Evolutionary conservation across 2,329 filamentous ascomycete genomes (phyloP), one percentile per base, ranked within the genome.

Genomic region (Penicillium sp.): DNA sequence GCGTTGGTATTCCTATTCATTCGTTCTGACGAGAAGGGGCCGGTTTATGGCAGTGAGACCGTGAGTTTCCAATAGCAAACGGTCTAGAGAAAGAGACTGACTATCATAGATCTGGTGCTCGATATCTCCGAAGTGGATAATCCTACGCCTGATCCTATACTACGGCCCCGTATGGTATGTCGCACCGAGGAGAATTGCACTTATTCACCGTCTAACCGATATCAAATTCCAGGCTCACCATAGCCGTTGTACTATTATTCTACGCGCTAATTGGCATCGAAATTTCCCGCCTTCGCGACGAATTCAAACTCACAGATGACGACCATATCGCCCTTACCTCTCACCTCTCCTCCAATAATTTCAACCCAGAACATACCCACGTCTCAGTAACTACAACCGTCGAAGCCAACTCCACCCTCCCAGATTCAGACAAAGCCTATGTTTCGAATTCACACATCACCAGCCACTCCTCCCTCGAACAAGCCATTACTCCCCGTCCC

Each of bases 161-260:
- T 75, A 75, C 35, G 67, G 59, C 2, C 72, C 71, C 1, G 72
- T 74, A 29, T 74, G 71, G 71, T 73, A 58, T 2, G 65, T 53
- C n/a, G 4, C 12, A 25, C 8, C 25, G 6, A 33, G 20, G 26
- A 23, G 8, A 18, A 15, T 31, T 27, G 25, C 18, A 37, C 5
- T 0, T 6, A 6, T 15, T 31, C 29, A 15, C 6, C 8, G 27
- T 20, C 46, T 45, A 8, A 50, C 27, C 20, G 11, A 29, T 6
- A 18, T 18, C 2, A 45, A 33, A 37, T 41, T 11, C 31, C 31
- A 74, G 72, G 71, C 51, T 70, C 12, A 52, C 63, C 18, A 71
- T 75, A 22, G 26, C 62, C 3, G 40, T 61, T 15, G 55, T 65
- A 5, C 26, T 68, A 18, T 31, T 65, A 6, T 49, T 67, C 18